These are phyloP conservation scores for Danielozyma ontarioensis DNA, from an alignment of 805 yeast species.

Conservation along the genomic window DNA sequence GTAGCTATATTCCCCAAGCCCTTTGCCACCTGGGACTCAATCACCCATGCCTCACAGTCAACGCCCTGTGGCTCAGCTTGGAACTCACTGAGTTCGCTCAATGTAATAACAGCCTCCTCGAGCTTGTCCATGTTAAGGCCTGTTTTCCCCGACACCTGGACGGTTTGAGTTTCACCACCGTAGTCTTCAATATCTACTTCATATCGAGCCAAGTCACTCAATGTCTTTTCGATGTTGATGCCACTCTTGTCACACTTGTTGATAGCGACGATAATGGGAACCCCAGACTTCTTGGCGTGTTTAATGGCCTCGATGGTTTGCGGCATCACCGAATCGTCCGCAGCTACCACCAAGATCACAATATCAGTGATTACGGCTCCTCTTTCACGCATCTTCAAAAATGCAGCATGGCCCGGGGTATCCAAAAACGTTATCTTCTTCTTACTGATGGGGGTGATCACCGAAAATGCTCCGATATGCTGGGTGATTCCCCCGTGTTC, in stretches of 20 bases:
- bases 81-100: constrained; percentile 79
- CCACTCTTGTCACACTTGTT: constrained; percentile 87
- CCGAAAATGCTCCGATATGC: constrained; percentile 95
- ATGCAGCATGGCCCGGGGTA: constrained; percentile 98
- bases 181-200: constrained; percentile 86
- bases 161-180: constrained; percentile 93
- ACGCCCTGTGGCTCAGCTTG: constrained; percentile 50
- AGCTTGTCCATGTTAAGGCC: constrained; percentile 86
- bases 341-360: constrained; percentile 88
- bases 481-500: constrained; percentile 98
- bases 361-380: constrained; percentile 95
- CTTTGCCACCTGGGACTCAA: constrained; percentile 78
- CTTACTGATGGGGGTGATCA: constrained; percentile 68
- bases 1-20: constrained; percentile 87
- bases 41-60: constrained; percentile 78
- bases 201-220: constrained; percentile 67
- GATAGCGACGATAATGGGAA: constrained; percentile 84
- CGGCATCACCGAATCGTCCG: constrained; percentile 97
- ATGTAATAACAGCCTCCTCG: constrained; percentile 82
- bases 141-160: constrained; percentile 81
- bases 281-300: constrained; percentile 79
- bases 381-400: constrained; percentile 90
- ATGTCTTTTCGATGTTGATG: constrained; percentile 68
- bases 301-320: constrained; percentile 94
- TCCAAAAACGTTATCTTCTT: constrained; percentile 84